Evolutionary conservation across 371 early-diverging fungal species (phyloP).

Genomic region (Zychaea mexicana): DNA sequence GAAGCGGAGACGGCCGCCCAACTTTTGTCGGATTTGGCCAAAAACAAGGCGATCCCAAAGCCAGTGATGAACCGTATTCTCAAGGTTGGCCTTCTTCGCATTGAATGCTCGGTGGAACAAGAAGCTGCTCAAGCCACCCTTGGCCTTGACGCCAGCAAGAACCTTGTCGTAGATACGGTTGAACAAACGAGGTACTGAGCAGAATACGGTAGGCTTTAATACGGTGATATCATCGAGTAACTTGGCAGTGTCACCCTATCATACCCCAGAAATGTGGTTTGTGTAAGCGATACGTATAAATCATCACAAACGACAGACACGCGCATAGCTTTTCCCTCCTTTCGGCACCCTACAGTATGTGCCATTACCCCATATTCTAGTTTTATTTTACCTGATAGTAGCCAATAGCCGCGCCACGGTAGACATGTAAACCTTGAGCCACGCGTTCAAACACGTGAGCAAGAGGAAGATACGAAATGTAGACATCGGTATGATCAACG

Average conservation of each 20-base stretch:
- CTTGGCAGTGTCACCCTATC: conserved; percentile 83
- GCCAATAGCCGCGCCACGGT: conserved; percentile 71
- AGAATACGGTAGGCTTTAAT: conserved; percentile 92
- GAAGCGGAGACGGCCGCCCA: conserved; percentile 91
- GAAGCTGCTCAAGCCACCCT: conserved; percentile 71
- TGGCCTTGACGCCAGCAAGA: conserved; percentile 74
- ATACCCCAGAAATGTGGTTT: neutral
- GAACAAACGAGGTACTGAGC: conserved; percentile 95
- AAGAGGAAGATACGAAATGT: conserved; percentile 91
- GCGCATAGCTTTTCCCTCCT: neutral
- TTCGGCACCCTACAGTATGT: no score
- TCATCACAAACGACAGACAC: no score
- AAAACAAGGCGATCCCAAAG: conserved; percentile 88
- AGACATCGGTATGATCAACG: conserved; percentile 87
- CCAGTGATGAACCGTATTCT: conserved; percentile 59
- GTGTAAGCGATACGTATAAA: no score
- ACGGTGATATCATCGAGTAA: conserved; percentile 89
- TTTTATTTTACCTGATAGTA: conserved; percentile 59
- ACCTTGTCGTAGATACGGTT: conserved; percentile 97
- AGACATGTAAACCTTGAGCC: conserved; percentile 51
- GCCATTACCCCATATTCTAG: neutral
- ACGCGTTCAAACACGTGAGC: conserved; percentile 91
- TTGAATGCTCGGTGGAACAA: conserved; percentile 82
- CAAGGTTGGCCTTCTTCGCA: conserved; percentile 76
- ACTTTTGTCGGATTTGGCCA: conserved; percentile 74